A percentile compares a stretch with the other conserved stretches of the same genome.
Conservation (phyloP, 768 basidiomycete species). For the Mycena chlorophos region DNA sequence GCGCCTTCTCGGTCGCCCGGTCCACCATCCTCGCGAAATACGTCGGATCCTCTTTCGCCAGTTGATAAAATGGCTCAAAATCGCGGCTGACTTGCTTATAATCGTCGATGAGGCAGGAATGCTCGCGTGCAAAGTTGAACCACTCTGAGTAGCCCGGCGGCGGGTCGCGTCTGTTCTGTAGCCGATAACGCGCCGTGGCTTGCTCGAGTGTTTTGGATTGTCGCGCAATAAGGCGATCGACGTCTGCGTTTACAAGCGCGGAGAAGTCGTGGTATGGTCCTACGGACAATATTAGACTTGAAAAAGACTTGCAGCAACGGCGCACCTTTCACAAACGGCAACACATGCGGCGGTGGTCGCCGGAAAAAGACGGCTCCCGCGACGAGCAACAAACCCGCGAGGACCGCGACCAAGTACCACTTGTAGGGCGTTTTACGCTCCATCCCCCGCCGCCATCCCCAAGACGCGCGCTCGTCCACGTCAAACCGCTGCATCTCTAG, state of each 20-base stretch:
- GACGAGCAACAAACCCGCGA: no score
- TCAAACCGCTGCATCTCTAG: no score
- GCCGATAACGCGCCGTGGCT: slow-evolving; percentile 1
- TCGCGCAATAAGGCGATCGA: background rate
- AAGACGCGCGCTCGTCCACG: no score
- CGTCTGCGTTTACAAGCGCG: background rate
- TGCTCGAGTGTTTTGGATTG: slow-evolving; percentile 2
- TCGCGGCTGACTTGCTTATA: slow-evolving; percentile 3
- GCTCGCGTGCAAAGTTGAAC: slow-evolving; percentile 1
- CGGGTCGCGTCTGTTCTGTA: slow-evolving; percentile 1
- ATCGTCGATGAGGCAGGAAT: slow-evolving; percentile 6
- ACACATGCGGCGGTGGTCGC: no score
- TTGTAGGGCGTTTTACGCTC: no score
- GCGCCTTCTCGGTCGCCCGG: slow-evolving; percentile 4
- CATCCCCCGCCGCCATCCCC: no score
- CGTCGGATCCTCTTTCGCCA: background rate
- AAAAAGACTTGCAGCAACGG: no score
- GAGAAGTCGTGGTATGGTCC: background rate
- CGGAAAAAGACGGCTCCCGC: no score
- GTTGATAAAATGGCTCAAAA: slow-evolving; percentile 5
- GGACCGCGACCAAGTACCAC: no score
- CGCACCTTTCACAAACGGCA: no score
- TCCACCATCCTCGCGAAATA: background rate
- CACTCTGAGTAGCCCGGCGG: slow-evolving; percentile 1
- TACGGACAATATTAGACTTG: no score